phyloP scores from a whole-genome alignment of 2,329 filamentous ascomycete genomes.

The Fusarium virguliforme region DNA sequence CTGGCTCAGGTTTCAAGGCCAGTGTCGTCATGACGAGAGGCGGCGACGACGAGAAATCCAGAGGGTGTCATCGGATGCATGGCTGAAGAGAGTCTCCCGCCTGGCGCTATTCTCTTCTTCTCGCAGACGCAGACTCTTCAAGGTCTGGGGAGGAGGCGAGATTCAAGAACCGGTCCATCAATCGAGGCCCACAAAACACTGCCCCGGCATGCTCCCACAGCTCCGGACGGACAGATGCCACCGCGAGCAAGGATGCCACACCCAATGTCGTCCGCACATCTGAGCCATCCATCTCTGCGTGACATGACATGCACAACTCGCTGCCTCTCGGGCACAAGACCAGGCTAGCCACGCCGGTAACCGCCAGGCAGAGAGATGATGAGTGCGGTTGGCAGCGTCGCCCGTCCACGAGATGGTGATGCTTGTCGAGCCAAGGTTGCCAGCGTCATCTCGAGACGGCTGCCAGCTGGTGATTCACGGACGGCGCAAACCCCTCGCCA shows the following conservation, averaged over 20 bases:
- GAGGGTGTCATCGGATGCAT: neutral
- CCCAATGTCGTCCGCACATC: conserved; percentile 40
- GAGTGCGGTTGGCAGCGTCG: conserved; percentile 18
- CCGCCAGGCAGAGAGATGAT: conserved; percentile 41
- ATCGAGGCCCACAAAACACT: conserved; percentile 49
- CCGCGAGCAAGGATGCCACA: conserved; percentile 42
- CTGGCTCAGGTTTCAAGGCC: conserved; percentile 25
- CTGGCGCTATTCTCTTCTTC: conserved; percentile 1
- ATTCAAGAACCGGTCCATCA: conserved; percentile 39
- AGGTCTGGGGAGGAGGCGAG: conserved; percentile 40
- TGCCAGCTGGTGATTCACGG: conserved; percentile 30
- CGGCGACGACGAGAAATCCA: neutral
- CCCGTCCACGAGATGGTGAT: conserved; percentile 21
- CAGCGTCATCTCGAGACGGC: conserved; percentile 48
- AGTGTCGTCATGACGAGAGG: conserved; percentile 9
- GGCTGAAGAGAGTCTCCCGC: neutral
- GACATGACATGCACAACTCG: conserved; percentile 49
- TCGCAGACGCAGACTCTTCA: conserved; percentile 5
- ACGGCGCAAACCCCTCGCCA: conserved; percentile 32
- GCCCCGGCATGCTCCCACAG: conserved; percentile 48
- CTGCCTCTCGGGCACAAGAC: conserved; percentile 27
- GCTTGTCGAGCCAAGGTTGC: conserved; percentile 24
- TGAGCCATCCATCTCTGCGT: conserved; percentile 46
- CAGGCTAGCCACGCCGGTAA: conserved; percentile 36
- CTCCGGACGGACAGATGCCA: conserved; percentile 48